Evolutionary conservation across 2,329 filamentous ascomycete genomes (phyloP), one percentile per base, ranked within the genome.

Genomic region (Zarea fungicola): DNA sequence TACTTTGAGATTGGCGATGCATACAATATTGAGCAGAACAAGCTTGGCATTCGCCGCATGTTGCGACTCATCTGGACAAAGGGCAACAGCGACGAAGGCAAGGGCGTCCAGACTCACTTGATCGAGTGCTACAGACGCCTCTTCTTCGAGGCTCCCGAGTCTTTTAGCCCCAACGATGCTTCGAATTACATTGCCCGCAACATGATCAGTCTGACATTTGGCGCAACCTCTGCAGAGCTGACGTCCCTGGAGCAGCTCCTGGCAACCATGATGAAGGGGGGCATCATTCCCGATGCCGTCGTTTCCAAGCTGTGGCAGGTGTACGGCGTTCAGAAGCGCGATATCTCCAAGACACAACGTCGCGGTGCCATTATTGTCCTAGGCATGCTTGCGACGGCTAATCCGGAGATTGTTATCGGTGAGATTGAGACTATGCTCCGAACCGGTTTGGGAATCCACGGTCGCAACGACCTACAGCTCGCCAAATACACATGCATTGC

Each of bases 151-250:
- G 91, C 95, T 0, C 93, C 93, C 0, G 89, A 90, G 52, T 84
- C 84, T 5, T 96, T 96, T 69, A 89, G 79, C 51, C 74, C 83
- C 25, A 96, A 96, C 57, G 91, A 96, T 62, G 84, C 91, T 3
- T 91, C 93, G 41, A 96, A 95, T 65, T 99, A 95, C 63, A 86
- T 99, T 60, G 92, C 92, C 22, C 83, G 91, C 54, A 99, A 97
- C 68, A 99, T 99, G 92, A 97, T 97, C 67, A 96, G 91, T 75
- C 72, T 99, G 61, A 99, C 93, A 0, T 97, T 96, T 65, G 92
- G 91, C 23, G 91, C 92, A 1, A 95, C 92, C 0, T 89, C 92
- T 1, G 93, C 95, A 1, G 93, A 99, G 64, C 73, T 99, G 48
- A 99, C 93, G 0, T 97, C 90, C 40, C 76, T 99, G 8, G 93